Conservation (phyloP, 495 filamentous ascomycete genomes). For the Sordaria brevicollis region DNA sequence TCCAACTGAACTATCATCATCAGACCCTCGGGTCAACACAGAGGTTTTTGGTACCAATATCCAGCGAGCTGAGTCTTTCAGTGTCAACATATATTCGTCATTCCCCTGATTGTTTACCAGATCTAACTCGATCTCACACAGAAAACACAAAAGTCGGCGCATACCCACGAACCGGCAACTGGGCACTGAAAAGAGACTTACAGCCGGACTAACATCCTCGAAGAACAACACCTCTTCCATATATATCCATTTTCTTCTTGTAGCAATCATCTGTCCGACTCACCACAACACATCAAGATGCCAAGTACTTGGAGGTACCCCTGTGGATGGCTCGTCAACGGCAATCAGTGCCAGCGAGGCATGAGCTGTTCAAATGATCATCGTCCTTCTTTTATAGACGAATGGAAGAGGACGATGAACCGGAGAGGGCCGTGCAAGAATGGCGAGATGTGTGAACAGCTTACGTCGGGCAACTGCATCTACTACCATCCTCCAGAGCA, state of each 20-base stretch:
- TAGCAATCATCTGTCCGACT: no score
- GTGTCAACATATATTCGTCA: background rate
- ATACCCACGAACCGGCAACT: background rate
- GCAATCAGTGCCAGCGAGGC: background rate
- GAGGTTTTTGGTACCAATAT: background rate
- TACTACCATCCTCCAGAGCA: constrained; percentile 3
- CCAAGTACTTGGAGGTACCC: background rate
- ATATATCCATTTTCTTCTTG: background rate
- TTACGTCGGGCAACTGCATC: background rate
- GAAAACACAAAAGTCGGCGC: background rate
- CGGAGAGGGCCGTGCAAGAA: background rate
- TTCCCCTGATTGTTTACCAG: background rate
- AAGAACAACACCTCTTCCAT: background rate
- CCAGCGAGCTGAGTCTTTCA: background rate
- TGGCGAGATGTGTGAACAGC: background rate
- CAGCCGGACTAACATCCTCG: background rate
- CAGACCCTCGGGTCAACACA: background rate
- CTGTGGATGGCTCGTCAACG: background rate
- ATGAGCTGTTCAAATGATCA: background rate
- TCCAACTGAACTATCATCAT: background rate
- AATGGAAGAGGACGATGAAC: background rate
- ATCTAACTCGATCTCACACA: background rate
- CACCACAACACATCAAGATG: background rate
- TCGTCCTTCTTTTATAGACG: background rate
- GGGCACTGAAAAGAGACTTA: background rate